These are phyloP conservation scores for Symmetrospora coprosmae DNA, from an alignment of 768 basidiomycete genomes.

Conservation along the genomic window DNA sequence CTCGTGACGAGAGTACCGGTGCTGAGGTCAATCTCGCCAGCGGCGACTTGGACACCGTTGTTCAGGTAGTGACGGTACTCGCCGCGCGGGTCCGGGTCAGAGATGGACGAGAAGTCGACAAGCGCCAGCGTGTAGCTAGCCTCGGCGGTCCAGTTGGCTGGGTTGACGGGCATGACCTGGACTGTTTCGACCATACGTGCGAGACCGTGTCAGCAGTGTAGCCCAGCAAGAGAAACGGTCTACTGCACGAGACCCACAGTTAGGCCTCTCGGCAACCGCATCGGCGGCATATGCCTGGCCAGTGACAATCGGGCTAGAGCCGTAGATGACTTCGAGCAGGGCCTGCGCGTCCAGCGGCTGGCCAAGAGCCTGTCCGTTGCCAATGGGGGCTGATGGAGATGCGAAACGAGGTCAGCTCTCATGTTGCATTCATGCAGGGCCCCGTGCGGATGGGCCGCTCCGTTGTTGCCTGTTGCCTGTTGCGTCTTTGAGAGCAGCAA, in stretches of 20 bases:
- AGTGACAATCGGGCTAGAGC: neutral
- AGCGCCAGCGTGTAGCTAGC: conserved; percentile 17
- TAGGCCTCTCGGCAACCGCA: neutral
- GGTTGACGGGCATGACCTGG: too few species aligned
- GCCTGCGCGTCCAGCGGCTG: conserved; percentile 5
- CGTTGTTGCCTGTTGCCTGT: too few species aligned
- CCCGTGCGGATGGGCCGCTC: too few species aligned
- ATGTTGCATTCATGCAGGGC: too few species aligned
- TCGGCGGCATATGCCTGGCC: conserved; percentile 13
- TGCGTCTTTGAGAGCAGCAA: too few species aligned
- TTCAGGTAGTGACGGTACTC: conserved; percentile 21
- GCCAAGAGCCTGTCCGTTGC: neutral
- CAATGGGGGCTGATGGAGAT: conserved; percentile 4
- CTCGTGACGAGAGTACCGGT: conserved; percentile 18
- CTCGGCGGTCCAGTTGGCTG: neutral
- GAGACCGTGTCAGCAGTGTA: too few species aligned
- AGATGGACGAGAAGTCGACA: conserved; percentile 20
- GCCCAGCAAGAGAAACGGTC: too few species aligned
- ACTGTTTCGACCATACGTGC: too few species aligned
- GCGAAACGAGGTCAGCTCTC: neutral
- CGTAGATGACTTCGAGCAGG: conserved; percentile 1
- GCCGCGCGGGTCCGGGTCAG: conserved; percentile 14
- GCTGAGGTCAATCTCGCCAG: neutral
- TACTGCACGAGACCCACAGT: too few species aligned
- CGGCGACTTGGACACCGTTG: conserved; percentile 4